A percentile compares a stretch with the other conserved stretches of the same genome.
phyloP scores from a whole-genome alignment of 495 filamentous ascomycete species.

The Podospora bellae-mahoneyi region DNA sequence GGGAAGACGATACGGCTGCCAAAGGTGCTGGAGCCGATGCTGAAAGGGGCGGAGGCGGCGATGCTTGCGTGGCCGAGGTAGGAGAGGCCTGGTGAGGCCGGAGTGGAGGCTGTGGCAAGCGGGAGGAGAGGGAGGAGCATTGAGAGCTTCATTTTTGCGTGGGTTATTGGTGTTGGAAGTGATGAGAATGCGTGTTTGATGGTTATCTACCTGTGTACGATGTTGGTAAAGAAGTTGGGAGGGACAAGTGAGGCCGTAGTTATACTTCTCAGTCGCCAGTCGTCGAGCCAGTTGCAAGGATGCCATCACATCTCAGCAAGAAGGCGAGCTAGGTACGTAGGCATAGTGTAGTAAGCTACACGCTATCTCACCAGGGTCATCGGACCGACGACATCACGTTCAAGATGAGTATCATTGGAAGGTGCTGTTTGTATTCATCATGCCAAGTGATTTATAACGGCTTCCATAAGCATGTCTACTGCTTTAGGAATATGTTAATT shows the following conservation, averaged over 20 bases:
- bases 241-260: no score
- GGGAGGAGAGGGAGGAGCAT: neutral
- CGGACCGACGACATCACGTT: neutral
- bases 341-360: no score
- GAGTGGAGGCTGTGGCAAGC: no score
- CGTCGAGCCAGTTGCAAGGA: no score
- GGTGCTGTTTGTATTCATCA: neutral
- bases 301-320: no score
- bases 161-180: no score
- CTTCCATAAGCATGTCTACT: neutral
- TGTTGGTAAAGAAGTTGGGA: no score
- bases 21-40: conserved; percentile 13
- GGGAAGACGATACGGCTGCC: conserved; percentile 12
- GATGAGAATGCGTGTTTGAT: no score
- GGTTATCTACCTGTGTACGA: no score
- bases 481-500: neutral
- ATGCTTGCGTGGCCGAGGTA: neutral
- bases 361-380: neutral
- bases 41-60: conserved; percentile 7
- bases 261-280: no score
- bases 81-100: neutral
- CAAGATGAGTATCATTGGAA: neutral
- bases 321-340: no score
- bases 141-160: no score
- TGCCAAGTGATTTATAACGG: neutral